These are phyloP conservation scores for Claviceps sp. DNA, from an alignment of 2,329 filamentous ascomycete genomes.

Conservation along the genomic window DNA sequence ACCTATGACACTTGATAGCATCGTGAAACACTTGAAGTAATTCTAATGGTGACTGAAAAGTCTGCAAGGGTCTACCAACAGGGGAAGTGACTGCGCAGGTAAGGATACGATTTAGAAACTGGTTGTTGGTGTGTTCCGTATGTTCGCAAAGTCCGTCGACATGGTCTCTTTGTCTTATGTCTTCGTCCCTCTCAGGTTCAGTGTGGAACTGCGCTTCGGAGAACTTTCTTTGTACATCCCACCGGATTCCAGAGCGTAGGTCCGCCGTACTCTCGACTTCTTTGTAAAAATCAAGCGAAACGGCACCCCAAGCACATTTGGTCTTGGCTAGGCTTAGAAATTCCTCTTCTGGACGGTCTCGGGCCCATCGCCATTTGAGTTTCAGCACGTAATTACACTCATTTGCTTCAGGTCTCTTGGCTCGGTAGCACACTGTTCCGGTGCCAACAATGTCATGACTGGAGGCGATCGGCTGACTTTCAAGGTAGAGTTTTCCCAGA, in stretches of 20 bases:
- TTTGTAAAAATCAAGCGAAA: slow-evolving; percentile 16
- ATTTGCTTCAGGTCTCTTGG: slow-evolving; percentile 12
- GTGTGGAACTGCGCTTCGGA: background rate
- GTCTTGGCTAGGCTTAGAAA: slow-evolving; percentile 16
- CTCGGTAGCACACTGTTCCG: slow-evolving; percentile 20
- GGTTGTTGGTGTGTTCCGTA: slow-evolving; percentile 7
- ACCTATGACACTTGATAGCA: slow-evolving; percentile 10
- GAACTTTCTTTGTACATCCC: slow-evolving; percentile 8
- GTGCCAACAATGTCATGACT: slow-evolving; percentile 13
- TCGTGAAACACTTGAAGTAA: slow-evolving; percentile 10
- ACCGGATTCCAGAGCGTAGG: slow-evolving; percentile 8
- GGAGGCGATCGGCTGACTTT: slow-evolving; percentile 15
- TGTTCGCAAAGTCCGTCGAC: slow-evolving; percentile 4
- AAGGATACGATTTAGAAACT: slow-evolving; percentile 10
- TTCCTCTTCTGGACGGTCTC: slow-evolving; percentile 18
- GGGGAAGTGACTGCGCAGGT: slow-evolving; percentile 11
- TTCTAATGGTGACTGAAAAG: slow-evolving; percentile 7
- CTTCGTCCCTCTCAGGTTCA: background rate
- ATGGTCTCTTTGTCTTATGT: background rate
- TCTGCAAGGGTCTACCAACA: slow-evolving; percentile 9
- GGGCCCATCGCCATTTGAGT: slow-evolving; percentile 21
- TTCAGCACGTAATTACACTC: slow-evolving; percentile 18
- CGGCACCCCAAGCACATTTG: slow-evolving; percentile 15
- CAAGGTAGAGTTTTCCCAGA: slow-evolving; percentile 3
- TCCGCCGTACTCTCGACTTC: slow-evolving; percentile 10